phyloP scores from a whole-genome alignment of 2,329 filamentous ascomycete species.

The Fusarium sp. region DNA sequence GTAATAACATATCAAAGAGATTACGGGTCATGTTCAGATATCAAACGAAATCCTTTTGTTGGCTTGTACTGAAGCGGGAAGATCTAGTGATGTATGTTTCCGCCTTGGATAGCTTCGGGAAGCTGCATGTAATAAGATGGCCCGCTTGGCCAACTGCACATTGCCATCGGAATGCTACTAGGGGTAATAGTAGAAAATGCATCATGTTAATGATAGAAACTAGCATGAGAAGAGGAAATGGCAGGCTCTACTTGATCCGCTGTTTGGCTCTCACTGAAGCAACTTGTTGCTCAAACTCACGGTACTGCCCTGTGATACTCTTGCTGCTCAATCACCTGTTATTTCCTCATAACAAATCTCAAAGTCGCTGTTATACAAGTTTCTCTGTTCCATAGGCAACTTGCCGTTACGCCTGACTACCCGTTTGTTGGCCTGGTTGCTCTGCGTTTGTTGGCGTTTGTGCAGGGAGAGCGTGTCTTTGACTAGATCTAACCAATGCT shows the following conservation, averaged over 20 bases:
- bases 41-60: not conserved
- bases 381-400: not conserved
- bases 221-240: fast-evolving
- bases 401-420: not conserved
- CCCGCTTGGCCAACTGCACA: not conserved
- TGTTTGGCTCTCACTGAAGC: not conserved
- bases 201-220: not conserved
- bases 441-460: not conserved
- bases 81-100: not conserved
- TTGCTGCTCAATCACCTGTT: fast-evolving
- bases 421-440: not conserved
- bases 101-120: not conserved
- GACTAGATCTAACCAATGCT: not conserved
- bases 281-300: not conserved
- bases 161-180: not conserved
- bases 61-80: not conserved
- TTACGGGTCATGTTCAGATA: not conserved
- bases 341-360: not conserved
- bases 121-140: not conserved
- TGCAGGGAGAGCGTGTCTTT: not conserved
- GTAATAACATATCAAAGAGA: not conserved
- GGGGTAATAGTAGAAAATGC: not conserved
- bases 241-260: not conserved
- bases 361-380: not conserved
- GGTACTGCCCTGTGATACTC: too few relatives aligned